phyloP scores from a whole-genome alignment of 2,329 filamentous ascomycete genomes.

The Phialophora expanda region DNA sequence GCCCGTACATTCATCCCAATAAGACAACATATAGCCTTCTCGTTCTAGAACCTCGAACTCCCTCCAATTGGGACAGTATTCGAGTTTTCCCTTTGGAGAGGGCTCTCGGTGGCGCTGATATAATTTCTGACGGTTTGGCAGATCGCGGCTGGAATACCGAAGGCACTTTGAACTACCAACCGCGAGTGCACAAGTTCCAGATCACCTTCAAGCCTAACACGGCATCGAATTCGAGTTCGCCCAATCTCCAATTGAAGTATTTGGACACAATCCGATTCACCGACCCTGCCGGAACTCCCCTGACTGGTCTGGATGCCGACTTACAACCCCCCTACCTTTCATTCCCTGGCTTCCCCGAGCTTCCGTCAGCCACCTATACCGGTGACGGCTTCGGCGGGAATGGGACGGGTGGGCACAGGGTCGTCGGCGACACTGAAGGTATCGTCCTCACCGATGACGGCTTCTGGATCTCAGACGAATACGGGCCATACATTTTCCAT shows the following conservation, averaged over 20 bases:
- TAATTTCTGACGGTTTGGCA: background rate
- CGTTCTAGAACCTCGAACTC: background rate
- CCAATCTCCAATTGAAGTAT: constrained; percentile 68
- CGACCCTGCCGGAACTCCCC: constrained; percentile 65
- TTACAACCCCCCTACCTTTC: constrained; percentile 55
- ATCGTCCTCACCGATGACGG: constrained; percentile 65
- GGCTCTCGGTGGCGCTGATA: no score
- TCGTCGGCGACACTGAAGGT: constrained; percentile 70
- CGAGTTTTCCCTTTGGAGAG: background rate
- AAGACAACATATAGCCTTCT: background rate
- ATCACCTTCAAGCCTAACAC: constrained; percentile 59
- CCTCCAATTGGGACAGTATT: background rate
- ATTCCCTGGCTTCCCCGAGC: constrained; percentile 64
- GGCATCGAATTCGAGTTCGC: constrained; percentile 55
- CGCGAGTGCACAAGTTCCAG: constrained; percentile 70
- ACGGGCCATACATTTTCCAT: constrained; percentile 72
- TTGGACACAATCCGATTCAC: constrained; percentile 68
- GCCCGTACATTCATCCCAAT: background rate
- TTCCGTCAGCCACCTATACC: constrained; percentile 67
- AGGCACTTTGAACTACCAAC: constrained; percentile 71
- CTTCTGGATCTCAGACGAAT: constrained; percentile 75
- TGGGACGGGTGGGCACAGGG: constrained; percentile 64
- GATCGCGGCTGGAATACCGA: constrained; percentile 76
- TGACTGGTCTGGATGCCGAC: constrained; percentile 69
- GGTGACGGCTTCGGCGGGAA: constrained; percentile 71